These are phyloP conservation scores for Saussurea involucrata DNA, from an alignment of 129 eudicot genomes.

Conservation along the genomic window DNA sequence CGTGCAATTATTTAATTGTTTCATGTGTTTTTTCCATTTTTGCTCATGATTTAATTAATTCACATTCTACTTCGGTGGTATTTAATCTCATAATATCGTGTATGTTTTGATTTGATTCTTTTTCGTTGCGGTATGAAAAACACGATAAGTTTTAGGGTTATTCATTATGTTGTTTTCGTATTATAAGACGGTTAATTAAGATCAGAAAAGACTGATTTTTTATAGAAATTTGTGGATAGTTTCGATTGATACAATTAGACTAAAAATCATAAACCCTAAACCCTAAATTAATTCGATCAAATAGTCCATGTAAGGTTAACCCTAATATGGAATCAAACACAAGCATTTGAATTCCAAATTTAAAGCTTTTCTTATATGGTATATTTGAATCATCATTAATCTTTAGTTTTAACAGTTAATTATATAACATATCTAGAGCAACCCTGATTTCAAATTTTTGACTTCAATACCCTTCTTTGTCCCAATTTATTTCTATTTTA, in stretches of 20 bases:
- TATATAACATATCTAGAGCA: not conserved
- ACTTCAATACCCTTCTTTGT: no score
- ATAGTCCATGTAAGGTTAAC: not conserved
- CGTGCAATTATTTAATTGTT: slow-evolving; percentile 29
- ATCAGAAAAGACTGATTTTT: not conserved
- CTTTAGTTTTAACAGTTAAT: not conserved
- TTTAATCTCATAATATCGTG: not conserved
- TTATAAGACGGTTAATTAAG: not conserved
- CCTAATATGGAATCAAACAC: not conserved
- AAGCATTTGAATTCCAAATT: not conserved
- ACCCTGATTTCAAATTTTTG: not conserved
- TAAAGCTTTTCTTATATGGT: not conserved
- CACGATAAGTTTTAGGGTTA: not conserved
- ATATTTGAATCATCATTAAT: not conserved
- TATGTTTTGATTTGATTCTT: not conserved
- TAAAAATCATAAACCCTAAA: no score
- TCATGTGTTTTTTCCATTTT: slow-evolving; percentile 25
- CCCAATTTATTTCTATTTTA: no score
- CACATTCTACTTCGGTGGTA: not conserved
- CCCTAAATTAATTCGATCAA: no score
- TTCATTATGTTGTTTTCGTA: not conserved
- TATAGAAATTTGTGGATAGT: not conserved
- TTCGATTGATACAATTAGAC: no score
- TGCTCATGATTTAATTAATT: not conserved
- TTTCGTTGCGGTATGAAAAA: not conserved